These are phyloP conservation scores for Aspergillus jensenii DNA, from an alignment of 2,329 filamentous ascomycete genomes.

Conservation along the genomic window DNA sequence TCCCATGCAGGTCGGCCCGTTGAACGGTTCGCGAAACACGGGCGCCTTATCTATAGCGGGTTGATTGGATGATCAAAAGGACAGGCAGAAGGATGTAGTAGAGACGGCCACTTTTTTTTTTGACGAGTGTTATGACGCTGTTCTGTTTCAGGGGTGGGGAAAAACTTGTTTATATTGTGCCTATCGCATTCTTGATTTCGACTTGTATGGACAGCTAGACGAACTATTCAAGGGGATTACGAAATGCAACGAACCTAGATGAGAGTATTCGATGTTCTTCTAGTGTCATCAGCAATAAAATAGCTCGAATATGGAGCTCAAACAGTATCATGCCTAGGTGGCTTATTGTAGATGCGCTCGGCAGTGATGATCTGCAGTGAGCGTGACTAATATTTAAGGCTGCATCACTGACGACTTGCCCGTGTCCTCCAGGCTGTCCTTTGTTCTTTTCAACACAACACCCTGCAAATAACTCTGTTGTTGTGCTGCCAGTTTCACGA, in stretches of 20 bases:
- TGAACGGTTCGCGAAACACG: conserved; percentile 9
- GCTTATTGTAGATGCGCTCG: too few relatives aligned
- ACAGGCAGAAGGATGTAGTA: conserved; percentile 29
- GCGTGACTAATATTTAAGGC: conserved; percentile 11
- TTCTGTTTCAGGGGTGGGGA: conserved; percentile 26
- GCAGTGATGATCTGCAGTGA: conserved; percentile 3
- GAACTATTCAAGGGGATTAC: conserved; percentile 8
- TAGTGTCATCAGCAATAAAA: background rate
- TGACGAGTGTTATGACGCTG: conserved; percentile 36
- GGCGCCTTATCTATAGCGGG: conserved; percentile 12
- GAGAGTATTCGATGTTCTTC: background rate
- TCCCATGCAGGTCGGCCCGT: conserved; percentile 7
- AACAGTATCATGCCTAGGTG: too few relatives aligned
- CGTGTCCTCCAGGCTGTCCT: background rate
- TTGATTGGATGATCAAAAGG: conserved; percentile 18
- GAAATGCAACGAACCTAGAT: conserved; percentile 17
- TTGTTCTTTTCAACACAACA: conserved; percentile 15
- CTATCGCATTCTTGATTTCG: conserved; percentile 20
- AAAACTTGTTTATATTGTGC: conserved; percentile 22
- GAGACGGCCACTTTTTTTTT: conserved; percentile 23
- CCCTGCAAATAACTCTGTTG: conserved; percentile 9
- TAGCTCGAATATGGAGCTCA: background rate
- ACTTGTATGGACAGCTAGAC: conserved; percentile 14
- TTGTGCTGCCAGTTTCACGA: conserved; percentile 23
- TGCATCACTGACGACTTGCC: background rate